phyloP scores from a whole-genome alignment of 371 early-diverging fungal genomes.

The Rhizopus microsporus region DNA sequence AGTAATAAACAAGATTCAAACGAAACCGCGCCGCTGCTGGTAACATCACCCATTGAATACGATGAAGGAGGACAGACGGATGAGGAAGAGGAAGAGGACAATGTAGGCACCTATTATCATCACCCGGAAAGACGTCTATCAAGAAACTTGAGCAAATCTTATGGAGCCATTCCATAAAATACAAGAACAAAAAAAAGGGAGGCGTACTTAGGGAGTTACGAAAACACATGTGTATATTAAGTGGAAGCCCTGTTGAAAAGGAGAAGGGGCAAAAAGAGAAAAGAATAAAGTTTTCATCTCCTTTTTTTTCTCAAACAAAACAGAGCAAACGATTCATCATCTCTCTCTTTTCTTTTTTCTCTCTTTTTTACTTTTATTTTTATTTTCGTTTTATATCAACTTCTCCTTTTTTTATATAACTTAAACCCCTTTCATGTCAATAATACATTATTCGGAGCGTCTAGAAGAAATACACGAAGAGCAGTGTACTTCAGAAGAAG shows the following conservation, averaged over 20 bases:
- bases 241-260: background rate
- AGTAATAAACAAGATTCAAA: background rate
- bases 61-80: slow-evolving; percentile 35
- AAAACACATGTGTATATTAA: background rate
- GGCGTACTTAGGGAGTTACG: background rate
- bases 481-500: slow-evolving; percentile 32
- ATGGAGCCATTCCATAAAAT: slow-evolving; percentile 21
- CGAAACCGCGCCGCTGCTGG: slow-evolving; percentile 9
- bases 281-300: background rate
- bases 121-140: slow-evolving; percentile 57
- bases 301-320: slow-evolving; percentile 3
- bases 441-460: slow-evolving; percentile 16
- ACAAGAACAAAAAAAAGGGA: background rate
- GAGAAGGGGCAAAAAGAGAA: slow-evolving; percentile 1
- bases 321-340: background rate
- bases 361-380: slow-evolving; percentile 1
- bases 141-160: slow-evolving; percentile 21
- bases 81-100: slow-evolving; percentile 37
- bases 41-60: slow-evolving; percentile 14
- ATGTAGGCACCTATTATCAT: slow-evolving; percentile 53
- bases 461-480: slow-evolving; percentile 29
- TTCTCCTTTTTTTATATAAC: background rate
- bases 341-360: slow-evolving; percentile 8
- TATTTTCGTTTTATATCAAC: background rate
- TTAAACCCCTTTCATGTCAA: slow-evolving; percentile 7